Conservation (phyloP, 441 rosid genomes). For the Breynia disticha region DNA sequence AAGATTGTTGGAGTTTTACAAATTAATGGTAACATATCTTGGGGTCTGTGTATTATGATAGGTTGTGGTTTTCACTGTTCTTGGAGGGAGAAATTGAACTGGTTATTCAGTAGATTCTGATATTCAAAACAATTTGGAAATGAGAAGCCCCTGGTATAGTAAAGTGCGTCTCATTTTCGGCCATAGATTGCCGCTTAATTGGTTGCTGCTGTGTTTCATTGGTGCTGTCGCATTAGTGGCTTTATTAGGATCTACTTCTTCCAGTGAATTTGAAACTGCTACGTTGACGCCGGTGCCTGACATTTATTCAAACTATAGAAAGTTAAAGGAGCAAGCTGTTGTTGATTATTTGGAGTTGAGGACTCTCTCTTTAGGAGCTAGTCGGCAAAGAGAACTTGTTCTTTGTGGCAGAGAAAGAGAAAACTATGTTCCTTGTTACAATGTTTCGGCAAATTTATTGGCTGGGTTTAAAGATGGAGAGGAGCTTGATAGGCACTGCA, state of each 20-base stretch:
- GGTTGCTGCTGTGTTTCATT: conserved; percentile 54
- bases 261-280: conserved; percentile 41
- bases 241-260: conserved; percentile 62
- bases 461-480: conserved; percentile 76
- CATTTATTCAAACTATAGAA: conserved; percentile 62
- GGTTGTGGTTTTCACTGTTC: background rate
- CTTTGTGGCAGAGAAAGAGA: conserved; percentile 88
- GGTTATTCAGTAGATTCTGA: conserved; percentile 24
- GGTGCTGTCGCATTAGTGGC: conserved; percentile 60
- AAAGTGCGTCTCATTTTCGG: conserved; percentile 50
- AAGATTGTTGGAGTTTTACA: background rate
- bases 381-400: conserved; percentile 41
- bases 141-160: conserved; percentile 80
- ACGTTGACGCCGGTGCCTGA: conserved; percentile 36
- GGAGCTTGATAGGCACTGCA: conserved; percentile 88
- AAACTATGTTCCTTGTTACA: conserved; percentile 84
- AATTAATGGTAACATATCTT: background rate
- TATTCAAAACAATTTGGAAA: conserved; percentile 37
- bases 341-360: conserved; percentile 73
- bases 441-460: conserved; percentile 58
- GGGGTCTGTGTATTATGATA: background rate
- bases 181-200: conserved; percentile 56
- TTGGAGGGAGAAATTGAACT: background rate
- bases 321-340: conserved; percentile 84
- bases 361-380: conserved; percentile 49